A percentile compares a stretch with the other conserved stretches of the same genome.
phyloP scores from a whole-genome alignment of 2,329 filamentous ascomycete species.

The Cladobotryum mycophilum region DNA sequence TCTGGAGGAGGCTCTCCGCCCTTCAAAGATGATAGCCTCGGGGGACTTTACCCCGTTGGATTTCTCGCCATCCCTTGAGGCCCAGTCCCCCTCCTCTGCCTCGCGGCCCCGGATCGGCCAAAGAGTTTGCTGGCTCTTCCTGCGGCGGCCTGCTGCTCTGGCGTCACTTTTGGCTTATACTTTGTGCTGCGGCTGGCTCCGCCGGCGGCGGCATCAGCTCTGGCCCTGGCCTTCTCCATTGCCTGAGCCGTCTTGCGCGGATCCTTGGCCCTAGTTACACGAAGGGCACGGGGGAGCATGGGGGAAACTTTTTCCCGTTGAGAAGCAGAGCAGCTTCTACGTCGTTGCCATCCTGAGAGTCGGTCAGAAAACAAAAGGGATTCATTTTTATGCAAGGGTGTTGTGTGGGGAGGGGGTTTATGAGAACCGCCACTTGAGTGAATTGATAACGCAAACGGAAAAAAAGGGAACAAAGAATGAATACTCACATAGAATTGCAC shows the following conservation, averaged over 20 bases:
- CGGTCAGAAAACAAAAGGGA: neutral
- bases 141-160: constrained; percentile 62
- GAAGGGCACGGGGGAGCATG: constrained; percentile 80
- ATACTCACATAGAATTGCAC: constrained; percentile 75
- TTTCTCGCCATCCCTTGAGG: constrained; percentile 15
- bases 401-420: neutral
- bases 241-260: constrained; percentile 53
- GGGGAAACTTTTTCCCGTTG: constrained; percentile 91
- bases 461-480: neutral
- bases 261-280: constrained; percentile 81
- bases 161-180: constrained; percentile 65
- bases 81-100: constrained; percentile 28
- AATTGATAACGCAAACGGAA: neutral
- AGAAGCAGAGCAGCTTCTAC: constrained; percentile 88
- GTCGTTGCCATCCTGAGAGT: constrained; percentile 62
- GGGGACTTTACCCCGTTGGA: constrained; percentile 45
- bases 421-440: neutral
- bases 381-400: too few relatives aligned
- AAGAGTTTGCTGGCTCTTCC: constrained; percentile 71
- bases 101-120: constrained; percentile 58
- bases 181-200: constrained; percentile 36
- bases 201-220: constrained; percentile 31
- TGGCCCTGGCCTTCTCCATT: constrained; percentile 26
- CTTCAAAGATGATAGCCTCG: constrained; percentile 74
- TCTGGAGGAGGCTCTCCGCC: constrained; percentile 63